A percentile compares a stretch with the other conserved stretches of the same genome.
Evolutionary conservation across 495 filamentous ascomycete genomes (phyloP).

Genomic region (Lophiostoma macrostomum): DNA sequence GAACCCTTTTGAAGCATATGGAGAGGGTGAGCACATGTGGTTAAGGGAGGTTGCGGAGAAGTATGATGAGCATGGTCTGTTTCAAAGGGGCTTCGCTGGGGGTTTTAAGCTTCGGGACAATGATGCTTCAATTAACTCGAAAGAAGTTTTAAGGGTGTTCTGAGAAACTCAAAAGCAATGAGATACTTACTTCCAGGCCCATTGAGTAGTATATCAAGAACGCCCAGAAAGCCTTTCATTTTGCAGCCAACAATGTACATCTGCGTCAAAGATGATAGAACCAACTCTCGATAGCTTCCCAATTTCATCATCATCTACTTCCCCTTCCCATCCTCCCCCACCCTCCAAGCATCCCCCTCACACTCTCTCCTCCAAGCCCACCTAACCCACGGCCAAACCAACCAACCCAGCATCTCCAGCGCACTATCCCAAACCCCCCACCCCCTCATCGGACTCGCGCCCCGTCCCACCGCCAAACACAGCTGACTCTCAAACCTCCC

Average conservation of each 20-base stretch:
- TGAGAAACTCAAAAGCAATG: too few species aligned
- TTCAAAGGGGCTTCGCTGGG: slow-evolving; percentile 17
- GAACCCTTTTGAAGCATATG: slow-evolving; percentile 14
- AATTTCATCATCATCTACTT: too few species aligned
- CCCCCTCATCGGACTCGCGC: slow-evolving; percentile 6
- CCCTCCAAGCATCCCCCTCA: slow-evolving; percentile 1
- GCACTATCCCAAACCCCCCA: slow-evolving; percentile 7
- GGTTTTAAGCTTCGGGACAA: too few species aligned
- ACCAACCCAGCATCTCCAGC: slow-evolving; percentile 4
- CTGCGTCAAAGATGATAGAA: too few species aligned
- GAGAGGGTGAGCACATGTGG: neutral
- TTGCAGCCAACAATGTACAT: too few species aligned
- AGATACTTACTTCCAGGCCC: too few species aligned
- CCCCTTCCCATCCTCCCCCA: too few species aligned
- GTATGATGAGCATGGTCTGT: slow-evolving; percentile 4
- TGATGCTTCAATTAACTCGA: too few species aligned
- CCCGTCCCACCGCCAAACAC: neutral
- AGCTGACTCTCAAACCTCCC: slow-evolving; percentile 4
- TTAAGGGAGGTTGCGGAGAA: neutral
- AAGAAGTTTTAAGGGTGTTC: too few species aligned
- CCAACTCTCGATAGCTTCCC: too few species aligned
- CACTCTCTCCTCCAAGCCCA: neutral
- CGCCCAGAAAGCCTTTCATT: too few species aligned
- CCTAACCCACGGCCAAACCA: slow-evolving; percentile 1
- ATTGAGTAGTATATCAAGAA: too few species aligned